Evolutionary conservation across 2,329 filamentous ascomycete species (phyloP).

Genomic region (Thelonectria olida): DNA sequence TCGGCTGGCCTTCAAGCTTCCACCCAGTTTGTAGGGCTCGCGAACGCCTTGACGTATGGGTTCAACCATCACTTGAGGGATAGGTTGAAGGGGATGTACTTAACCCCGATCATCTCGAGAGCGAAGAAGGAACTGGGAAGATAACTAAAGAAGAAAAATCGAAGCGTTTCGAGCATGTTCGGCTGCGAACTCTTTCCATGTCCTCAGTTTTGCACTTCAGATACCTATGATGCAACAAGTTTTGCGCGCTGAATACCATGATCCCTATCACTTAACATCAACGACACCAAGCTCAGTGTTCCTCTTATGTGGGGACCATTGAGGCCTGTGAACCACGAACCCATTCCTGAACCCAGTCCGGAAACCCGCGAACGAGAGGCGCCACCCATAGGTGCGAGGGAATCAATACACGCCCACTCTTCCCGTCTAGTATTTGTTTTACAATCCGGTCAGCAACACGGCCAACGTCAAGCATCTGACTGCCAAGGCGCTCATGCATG

Average conservation of each 20-base stretch:
- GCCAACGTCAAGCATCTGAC: background rate
- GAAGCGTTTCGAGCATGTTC: too few species aligned
- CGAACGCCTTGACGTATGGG: slow-evolving; percentile 35
- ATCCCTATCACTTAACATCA: too few species aligned
- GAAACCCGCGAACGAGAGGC: background rate
- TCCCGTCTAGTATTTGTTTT: background rate
- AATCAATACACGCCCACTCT: background rate
- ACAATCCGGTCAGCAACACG: background rate
- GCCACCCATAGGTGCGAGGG: background rate
- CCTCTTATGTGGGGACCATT: too few species aligned
- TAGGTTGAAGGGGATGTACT: background rate
- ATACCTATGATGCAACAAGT: too few species aligned
- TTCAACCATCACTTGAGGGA: slow-evolving; percentile 38
- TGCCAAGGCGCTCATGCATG: background rate
- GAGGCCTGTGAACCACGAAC: background rate
- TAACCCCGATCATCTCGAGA: background rate
- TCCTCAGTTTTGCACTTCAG: too few species aligned
- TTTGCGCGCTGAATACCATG: too few species aligned
- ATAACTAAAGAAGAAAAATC: background rate
- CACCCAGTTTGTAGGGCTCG: slow-evolving; percentile 35
- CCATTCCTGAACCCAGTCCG: slow-evolving; percentile 5
- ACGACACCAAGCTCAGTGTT: too few species aligned
- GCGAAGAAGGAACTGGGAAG: background rate
- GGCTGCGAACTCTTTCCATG: too few species aligned
- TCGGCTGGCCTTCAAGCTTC: slow-evolving; percentile 30